A percentile compares a stretch with the other conserved stretches of the same genome.
Evolutionary conservation across 192 early-diverging fungal genomes (phyloP).

Genomic region (Coemansia sp.): DNA sequence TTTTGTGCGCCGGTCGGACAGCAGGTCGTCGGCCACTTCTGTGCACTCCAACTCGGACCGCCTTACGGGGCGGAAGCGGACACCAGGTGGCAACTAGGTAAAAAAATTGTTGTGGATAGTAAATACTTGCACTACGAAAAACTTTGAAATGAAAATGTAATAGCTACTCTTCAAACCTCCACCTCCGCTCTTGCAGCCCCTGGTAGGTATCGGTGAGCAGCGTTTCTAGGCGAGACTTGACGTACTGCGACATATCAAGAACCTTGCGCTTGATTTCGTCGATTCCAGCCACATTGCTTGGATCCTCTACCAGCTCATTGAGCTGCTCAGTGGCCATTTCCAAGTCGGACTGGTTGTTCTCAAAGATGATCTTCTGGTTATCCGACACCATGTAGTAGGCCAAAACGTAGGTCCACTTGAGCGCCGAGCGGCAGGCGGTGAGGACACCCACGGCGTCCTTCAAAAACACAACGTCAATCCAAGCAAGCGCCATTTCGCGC

Average conservation of each 20-base stretch:
- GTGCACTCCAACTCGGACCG: conserved; percentile 25
- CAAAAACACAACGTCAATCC: conserved; percentile 99
- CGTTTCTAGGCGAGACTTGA: conserved; percentile 82
- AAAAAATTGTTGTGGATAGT: background rate
- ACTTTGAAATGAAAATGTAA: background rate
- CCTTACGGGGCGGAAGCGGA: conserved; percentile 27
- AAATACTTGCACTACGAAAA: background rate
- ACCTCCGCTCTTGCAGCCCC: conserved; percentile 82
- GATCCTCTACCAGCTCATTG: conserved; percentile 89
- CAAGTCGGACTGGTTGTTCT: conserved; percentile 98
- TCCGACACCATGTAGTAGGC: conserved; percentile 89
- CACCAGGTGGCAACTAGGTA: conserved; percentile 1
- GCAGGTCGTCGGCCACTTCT: conserved; percentile 48
- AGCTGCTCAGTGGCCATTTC: conserved; percentile 97
- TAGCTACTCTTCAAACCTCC: conserved; percentile 63
- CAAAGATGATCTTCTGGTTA: conserved; percentile 92
- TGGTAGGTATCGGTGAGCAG: conserved; percentile 87
- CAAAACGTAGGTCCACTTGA: conserved; percentile 98
- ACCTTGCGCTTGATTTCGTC: conserved; percentile 82
- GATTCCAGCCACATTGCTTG: conserved; percentile 68
- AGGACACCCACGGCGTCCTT: conserved; percentile 89
- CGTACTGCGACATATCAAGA: conserved; percentile 93
- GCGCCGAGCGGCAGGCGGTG: conserved; percentile 83
- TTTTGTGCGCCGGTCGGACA: conserved; percentile 17
- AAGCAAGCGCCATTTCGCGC: conserved; percentile 82